phyloP scores from a whole-genome alignment of 148 eudicot genomes.

The Heliosperma pusillum region DNA sequence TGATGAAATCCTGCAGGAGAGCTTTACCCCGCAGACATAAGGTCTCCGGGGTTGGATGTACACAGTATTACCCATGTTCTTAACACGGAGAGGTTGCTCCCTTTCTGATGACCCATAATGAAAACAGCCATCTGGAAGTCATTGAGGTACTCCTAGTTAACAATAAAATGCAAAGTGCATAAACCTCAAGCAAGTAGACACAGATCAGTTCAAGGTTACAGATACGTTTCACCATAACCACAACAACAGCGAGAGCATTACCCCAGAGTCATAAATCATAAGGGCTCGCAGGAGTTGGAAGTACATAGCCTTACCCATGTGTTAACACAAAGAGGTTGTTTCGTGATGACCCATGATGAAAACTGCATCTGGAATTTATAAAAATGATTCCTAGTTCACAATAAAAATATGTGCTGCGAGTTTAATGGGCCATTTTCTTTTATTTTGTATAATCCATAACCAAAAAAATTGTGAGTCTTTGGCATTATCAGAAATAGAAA shows the following conservation, averaged over 20 bases:
- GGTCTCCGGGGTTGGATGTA: background rate
- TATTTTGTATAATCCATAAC: background rate
- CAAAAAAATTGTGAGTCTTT: background rate
- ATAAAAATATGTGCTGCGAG: background rate
- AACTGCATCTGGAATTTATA: background rate
- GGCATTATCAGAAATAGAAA: background rate
- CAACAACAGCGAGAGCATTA: background rate
- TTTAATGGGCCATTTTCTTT: background rate
- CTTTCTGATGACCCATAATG: background rate
- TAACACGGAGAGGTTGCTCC: background rate
- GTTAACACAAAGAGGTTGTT: background rate
- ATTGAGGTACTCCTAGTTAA: background rate
- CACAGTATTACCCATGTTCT: background rate
- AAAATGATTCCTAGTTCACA: background rate
- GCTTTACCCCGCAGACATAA: background rate
- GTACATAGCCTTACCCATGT: background rate
- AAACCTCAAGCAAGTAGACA: too few species aligned
- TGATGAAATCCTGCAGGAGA: background rate
- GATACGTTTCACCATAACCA: background rate
- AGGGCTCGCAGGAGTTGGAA: background rate
- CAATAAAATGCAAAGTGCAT: too few species aligned
- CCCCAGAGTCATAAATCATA: background rate
- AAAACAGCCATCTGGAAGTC: background rate
- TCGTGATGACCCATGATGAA: background rate
- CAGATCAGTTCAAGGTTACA: background rate